These are phyloP conservation scores for Xylariaceae sp. DNA, from an alignment of 2,329 filamentous ascomycete species.

Conservation along the genomic window DNA sequence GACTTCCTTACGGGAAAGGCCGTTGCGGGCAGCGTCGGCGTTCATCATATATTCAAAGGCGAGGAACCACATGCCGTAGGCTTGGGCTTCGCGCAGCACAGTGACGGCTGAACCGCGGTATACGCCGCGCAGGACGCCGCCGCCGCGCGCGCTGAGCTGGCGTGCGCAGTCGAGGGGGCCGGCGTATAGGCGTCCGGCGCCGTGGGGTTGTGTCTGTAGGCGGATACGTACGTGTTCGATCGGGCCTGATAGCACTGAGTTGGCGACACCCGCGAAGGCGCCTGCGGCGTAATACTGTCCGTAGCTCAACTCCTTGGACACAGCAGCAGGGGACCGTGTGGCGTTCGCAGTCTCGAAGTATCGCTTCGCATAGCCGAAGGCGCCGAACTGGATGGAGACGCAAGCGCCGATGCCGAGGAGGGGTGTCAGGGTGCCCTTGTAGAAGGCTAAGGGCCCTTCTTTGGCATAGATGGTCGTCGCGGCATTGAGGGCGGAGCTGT, in stretches of 20 bases:
- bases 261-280: constrained; percentile 87
- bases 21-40: constrained; percentile 72
- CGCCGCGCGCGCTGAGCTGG: constrained; percentile 61
- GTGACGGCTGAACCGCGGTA: constrained; percentile 89
- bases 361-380: constrained; percentile 87
- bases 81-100: constrained; percentile 80
- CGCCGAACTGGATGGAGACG: constrained; percentile 96
- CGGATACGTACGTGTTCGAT: constrained; percentile 97
- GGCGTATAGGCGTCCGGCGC: constrained; percentile 66
- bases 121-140: constrained; percentile 64
- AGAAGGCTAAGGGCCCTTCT: constrained; percentile 88
- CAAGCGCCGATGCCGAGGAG: constrained; percentile 94
- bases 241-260: constrained; percentile 79
- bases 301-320: constrained; percentile 61
- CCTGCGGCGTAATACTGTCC: constrained; percentile 84
- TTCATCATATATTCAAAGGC: constrained; percentile 97
- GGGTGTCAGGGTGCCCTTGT: constrained; percentile 91
- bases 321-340: constrained; percentile 51
- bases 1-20: constrained; percentile 68
- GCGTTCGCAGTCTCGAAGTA: constrained; percentile 73
- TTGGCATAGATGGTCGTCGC: constrained; percentile 79
- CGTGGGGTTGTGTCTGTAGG: constrained; percentile 93
- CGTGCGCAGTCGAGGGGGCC: constrained; percentile 88
- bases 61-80: constrained; percentile 94
- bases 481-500: constrained; percentile 72